Evolutionary conservation across 768 basidiomycete genomes (phyloP), one percentile per base, ranked within the genome.

Genomic region (Agrocybe chaxingu): DNA sequence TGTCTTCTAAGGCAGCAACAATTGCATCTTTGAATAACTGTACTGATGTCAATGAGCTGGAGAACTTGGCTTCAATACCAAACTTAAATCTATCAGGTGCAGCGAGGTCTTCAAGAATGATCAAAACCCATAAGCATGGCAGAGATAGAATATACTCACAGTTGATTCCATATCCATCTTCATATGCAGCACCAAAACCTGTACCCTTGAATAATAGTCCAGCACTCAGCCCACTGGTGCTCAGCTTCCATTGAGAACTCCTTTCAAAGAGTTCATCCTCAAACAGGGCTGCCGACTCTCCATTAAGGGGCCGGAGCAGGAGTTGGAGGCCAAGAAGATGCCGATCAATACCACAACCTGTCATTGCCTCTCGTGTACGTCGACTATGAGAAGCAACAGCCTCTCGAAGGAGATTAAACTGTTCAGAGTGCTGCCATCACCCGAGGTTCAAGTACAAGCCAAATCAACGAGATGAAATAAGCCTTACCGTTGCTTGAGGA

Each of bases 81-180:
- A 97, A 94, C 67, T 93, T 95, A 62, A 98, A 75, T 50, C 84
- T 73, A 38, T 84, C 70, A 10, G 85, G 81, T 10, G 85, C 91
- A 50, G 89, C 80, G 51, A 96, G 79, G 66, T 97, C 95, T 96
- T 57, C 18, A 45, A 24, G 30, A 37, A 3, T 24, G 3, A 24
- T 24, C 24, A 24, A 5, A 24, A 3, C 24, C 5, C 5, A 5
- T 5, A 24, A 24, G 24, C 24, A 3, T 24, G 24, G 24, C 24
- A 11, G 29, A 53, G 16, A 42, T 24, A 38, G 33, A 18, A 35
- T 3, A 36, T 16, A 75, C 88, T 60, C 63, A 93, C 93, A 98
- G 64, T 92, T 96, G 58, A 97, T 87, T 1, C 95, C 94, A 72
- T 95, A 96, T 7, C 95, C 95, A 70, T 95, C 86, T 36, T 80